A percentile compares a stretch with the other conserved stretches of the same genome.
Evolutionary conservation across 176 grass and related monocot genomes (phyloP).

Genomic region (Aegilops speltoides): DNA sequence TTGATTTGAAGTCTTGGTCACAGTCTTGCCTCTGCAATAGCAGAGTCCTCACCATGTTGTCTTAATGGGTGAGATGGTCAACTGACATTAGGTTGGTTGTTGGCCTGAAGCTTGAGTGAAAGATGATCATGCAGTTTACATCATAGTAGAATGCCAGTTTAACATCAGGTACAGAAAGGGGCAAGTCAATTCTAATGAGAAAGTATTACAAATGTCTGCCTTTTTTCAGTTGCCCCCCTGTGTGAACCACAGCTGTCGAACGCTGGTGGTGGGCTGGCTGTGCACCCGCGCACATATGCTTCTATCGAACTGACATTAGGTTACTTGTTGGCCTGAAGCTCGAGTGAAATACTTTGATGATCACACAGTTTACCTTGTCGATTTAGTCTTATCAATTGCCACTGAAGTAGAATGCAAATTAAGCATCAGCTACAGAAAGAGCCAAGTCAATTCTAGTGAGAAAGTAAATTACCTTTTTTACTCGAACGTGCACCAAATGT

Average conservation of each 20-base stretch:
- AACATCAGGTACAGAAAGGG: neutral
- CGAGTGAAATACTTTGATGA: slow-evolving; percentile 3
- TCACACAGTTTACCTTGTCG: neutral
- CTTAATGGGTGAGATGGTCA: neutral
- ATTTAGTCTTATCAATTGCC: neutral
- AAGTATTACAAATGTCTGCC: neutral
- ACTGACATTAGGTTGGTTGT: neutral
- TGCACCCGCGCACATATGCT: neutral
- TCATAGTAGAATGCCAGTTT: neutral
- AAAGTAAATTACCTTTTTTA: neutral
- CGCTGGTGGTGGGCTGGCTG: neutral
- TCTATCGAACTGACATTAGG: neutral
- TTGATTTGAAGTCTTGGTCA: neutral
- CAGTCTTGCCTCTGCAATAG: neutral
- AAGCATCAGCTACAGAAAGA: neutral
- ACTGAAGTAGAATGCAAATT: neutral
- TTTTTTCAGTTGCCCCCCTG: neutral
- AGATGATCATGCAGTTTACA: neutral
- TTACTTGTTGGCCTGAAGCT: neutral
- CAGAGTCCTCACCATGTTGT: neutral
- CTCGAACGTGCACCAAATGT: neutral
- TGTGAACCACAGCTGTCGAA: neutral
- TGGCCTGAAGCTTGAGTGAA: neutral
- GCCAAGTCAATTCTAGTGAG: neutral
- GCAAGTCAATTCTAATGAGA: neutral